Evolutionary conservation across 441 rosid species (phyloP).

Genomic region (Rhodomyrtus psidioides): DNA sequence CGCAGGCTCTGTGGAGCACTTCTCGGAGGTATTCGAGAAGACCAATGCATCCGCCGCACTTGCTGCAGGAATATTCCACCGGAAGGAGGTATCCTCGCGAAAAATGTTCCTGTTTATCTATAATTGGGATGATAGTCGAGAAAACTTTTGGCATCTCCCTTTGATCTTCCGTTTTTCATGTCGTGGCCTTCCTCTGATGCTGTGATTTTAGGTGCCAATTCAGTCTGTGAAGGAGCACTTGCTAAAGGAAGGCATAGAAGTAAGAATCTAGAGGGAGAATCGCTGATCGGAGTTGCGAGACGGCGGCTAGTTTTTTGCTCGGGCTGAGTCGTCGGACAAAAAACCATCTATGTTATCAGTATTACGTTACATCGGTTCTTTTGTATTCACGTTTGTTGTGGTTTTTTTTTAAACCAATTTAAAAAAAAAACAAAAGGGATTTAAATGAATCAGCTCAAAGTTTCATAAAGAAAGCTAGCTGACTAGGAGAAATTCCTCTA

Average conservation of each 20-base stretch:
- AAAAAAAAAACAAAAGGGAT: neutral
- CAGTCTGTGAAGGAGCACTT: constrained; percentile 71
- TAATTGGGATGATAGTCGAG: neutral
- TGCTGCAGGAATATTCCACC: constrained; percentile 98
- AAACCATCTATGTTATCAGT: neutral
- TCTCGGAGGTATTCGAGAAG: constrained; percentile 68
- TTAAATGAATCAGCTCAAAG: neutral
- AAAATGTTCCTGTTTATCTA: neutral
- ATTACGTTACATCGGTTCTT: neutral
- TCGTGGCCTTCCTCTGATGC: neutral
- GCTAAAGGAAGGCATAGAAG: constrained; percentile 59
- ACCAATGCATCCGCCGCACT: constrained; percentile 94
- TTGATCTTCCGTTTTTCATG: neutral
- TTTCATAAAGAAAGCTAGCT: neutral
- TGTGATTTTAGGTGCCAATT: constrained; percentile 68
- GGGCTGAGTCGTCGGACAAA: neutral
- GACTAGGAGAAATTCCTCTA: neutral
- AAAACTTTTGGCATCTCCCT: neutral
- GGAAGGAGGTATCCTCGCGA: constrained; percentile 61
- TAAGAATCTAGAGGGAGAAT: constrained; percentile 31
- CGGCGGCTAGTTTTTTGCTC: neutral
- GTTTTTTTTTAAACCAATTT: neutral
- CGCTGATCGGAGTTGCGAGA: neutral
- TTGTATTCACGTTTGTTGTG: neutral
- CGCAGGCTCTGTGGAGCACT: constrained; percentile 73